Conservation (phyloP, 768 basidiomycete species). For the Collybiopsis confluens region DNA sequence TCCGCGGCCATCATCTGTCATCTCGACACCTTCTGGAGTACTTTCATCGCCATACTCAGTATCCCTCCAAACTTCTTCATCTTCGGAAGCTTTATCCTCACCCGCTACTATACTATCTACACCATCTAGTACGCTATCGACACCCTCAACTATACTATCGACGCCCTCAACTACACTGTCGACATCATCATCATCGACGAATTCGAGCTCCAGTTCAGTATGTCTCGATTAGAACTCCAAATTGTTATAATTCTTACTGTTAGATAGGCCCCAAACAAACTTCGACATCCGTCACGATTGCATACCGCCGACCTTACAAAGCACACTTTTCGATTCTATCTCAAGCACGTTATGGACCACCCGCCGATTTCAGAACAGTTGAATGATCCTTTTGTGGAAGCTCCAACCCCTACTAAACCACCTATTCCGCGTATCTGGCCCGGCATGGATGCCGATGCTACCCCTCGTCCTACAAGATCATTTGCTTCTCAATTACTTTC, state of each 20-base stretch:
- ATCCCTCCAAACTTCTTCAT: too few species aligned
- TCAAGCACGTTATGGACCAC: constrained; percentile 78
- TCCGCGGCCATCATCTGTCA: constrained; percentile 9
- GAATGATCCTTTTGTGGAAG: constrained; percentile 5
- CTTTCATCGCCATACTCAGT: too few species aligned
- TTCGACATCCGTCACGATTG: constrained; percentile 72
- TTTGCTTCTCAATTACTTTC: background rate
- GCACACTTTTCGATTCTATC: constrained; percentile 69
- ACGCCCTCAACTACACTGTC: background rate
- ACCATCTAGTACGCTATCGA: background rate
- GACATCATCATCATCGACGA: constrained; percentile 3
- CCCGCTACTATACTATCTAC: background rate
- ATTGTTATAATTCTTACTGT: background rate
- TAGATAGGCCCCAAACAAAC: constrained; percentile 33
- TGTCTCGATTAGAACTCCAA: too few species aligned
- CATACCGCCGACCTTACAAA: constrained; percentile 63
- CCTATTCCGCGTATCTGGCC: background rate
- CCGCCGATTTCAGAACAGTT: constrained; percentile 23
- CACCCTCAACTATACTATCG: background rate
- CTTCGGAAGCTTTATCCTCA: constrained; percentile 1
- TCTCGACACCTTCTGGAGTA: background rate
- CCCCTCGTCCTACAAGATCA: constrained; percentile 21
- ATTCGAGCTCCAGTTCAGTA: too few species aligned
- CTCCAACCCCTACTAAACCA: constrained; percentile 35
- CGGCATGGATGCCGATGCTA: constrained; percentile 12